Conservation (phyloP, 306 rosid species). For the Hippophae tibetana region DNA sequence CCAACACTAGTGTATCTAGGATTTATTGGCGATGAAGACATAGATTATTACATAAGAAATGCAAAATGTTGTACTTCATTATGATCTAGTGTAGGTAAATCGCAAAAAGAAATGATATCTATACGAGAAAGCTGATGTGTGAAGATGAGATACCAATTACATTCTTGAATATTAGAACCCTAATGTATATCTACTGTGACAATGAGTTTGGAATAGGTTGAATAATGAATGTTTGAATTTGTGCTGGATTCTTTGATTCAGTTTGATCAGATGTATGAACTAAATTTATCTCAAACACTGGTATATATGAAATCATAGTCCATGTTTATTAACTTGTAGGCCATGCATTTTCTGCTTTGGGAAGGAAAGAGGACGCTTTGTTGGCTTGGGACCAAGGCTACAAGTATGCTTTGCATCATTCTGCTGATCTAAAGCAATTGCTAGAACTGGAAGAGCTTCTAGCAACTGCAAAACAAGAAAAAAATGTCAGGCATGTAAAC, state of each 20-base stretch:
- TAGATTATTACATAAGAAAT: too few relatives aligned
- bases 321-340: slow-evolving; percentile 37
- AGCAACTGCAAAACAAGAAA: slow-evolving; percentile 40
- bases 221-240: too few relatives aligned
- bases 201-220: too few relatives aligned
- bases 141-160: too few relatives aligned
- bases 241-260: background rate
- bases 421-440: slow-evolving; percentile 80
- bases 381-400: slow-evolving; percentile 87
- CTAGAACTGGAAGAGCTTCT: slow-evolving; percentile 82
- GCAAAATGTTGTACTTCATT: too few relatives aligned
- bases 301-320: background rate
- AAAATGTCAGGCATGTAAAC: slow-evolving; percentile 20
- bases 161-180: too few relatives aligned
- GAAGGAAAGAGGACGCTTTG: slow-evolving; percentile 74
- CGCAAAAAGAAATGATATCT: too few relatives aligned
- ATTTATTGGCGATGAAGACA: too few relatives aligned
- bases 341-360: slow-evolving; percentile 59
- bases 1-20: too few relatives aligned
- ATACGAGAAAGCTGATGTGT: too few relatives aligned
- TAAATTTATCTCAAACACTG: background rate
- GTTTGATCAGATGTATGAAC: background rate
- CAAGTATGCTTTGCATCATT: slow-evolving; percentile 53
- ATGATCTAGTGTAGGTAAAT: too few relatives aligned
- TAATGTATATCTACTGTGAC: too few relatives aligned